Evolutionary conservation across 1,284 basidiomycete genomes (phyloP), one percentile per base, ranked within the genome.

Genomic region (Filobasidium uniguttulatum): DNA sequence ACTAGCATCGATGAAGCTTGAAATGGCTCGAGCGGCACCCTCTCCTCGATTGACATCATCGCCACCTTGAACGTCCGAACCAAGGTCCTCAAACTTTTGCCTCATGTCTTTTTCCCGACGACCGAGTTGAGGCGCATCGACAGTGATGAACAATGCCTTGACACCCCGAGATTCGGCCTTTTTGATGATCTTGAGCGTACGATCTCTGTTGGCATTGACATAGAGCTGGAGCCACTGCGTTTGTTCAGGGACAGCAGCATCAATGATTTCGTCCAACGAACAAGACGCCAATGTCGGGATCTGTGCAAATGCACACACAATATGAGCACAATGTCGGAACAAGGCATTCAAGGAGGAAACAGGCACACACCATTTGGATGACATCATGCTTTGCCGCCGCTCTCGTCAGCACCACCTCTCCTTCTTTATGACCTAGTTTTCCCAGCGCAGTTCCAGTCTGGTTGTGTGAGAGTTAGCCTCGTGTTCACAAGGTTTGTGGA

Each of bases 1-100:
- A 5, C 79, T 77, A 0, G 91, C 86, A 66, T 97, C 91, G 59
- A 97, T 96, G 71, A 96, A 96, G 3, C 84, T 85, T 77, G 90
- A 66, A 60, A 97, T 96, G n/a, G 91, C 90, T 53, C 89, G 75
- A 1, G 91, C 90, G 3, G 88, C 91, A 43, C 90, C 90, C 65
- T 93, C 85, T 34, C 83, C 82, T 38, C 86, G 77, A 62, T 91
- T 82, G 20, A 89, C 76, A 20, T 74, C 74, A 50, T 78, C 73
- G 55, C 57, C 62, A 73, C 66, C 81, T 78, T 59, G 83, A 46
- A 63, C 66, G 35, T 58, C 78, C 3, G 85, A 83, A 55, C 85
- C 85, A 37, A 80, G 81, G 7, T 83, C 89, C 36, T 88, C 88
- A 57, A 94, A 94, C 64, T 90, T 93, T 76, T 85, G 85, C 34